phyloP scores from a whole-genome alignment of 2,329 filamentous ascomycete genomes.

The Xylogone sp. region DNA sequence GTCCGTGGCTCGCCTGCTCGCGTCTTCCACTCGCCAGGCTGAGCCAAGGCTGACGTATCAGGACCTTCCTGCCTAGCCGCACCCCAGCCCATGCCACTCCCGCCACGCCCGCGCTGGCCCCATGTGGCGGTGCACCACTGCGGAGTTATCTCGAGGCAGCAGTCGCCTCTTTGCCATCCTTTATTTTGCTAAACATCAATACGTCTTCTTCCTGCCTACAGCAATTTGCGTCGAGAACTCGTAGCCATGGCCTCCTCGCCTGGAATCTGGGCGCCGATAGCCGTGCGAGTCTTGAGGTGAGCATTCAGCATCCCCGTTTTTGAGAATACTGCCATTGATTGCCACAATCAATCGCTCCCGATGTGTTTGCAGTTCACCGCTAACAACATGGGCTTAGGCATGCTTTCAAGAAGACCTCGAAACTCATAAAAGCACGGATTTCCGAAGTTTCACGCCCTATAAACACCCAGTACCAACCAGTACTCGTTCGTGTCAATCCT shows the following conservation, averaged over 20 bases:
- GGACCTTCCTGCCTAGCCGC: too few relatives aligned
- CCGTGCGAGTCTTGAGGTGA: constrained; percentile 27
- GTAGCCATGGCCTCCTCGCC: constrained; percentile 25
- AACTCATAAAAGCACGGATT: constrained; percentile 40
- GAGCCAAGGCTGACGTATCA: not conserved
- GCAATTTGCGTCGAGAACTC: not conserved
- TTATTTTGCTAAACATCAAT: not conserved
- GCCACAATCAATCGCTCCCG: too few relatives aligned
- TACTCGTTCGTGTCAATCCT: constrained; percentile 51
- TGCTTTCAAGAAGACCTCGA: constrained; percentile 42
- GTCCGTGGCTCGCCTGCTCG: too few relatives aligned
- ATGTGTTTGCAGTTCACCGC: too few relatives aligned
- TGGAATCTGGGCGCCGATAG: constrained; percentile 28
- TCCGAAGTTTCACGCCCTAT: constrained; percentile 36
- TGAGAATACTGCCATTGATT: too few relatives aligned
- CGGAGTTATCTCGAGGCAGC: too few relatives aligned
- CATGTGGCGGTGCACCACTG: too few relatives aligned
- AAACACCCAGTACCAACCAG: constrained; percentile 51
- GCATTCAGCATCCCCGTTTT: constrained; percentile 1
- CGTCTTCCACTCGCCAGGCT: not conserved
- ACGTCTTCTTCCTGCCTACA: not conserved
- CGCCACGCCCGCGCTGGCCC: too few relatives aligned
- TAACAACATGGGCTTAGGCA: constrained; percentile 30
- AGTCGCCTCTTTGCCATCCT: not conserved
- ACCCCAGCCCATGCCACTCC: too few relatives aligned